phyloP scores from a whole-genome alignment of 345 rosid genomes.

The Pugionium cornutum region DNA sequence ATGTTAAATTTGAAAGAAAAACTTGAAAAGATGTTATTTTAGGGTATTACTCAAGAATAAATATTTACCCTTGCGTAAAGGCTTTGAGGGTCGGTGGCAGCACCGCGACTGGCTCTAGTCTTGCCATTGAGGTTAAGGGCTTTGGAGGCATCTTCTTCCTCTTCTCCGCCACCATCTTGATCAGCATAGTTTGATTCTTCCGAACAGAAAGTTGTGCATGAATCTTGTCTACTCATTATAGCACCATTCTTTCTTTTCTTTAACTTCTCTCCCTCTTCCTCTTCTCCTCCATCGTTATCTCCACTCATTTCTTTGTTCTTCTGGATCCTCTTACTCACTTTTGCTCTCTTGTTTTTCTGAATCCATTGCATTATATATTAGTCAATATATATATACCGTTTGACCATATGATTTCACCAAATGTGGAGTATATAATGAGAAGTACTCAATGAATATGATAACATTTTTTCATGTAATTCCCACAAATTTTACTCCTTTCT shows the following conservation, averaged over 20 bases:
- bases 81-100: no score
- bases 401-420: no score
- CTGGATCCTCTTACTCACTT: neutral
- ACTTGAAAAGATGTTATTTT: no score
- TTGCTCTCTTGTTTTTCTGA: slow-evolving; percentile 1
- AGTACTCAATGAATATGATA: neutral
- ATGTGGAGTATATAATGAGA: no score
- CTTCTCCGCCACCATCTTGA: neutral
- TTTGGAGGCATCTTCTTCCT: no score
- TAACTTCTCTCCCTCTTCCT: neutral
- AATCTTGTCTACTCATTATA: neutral
- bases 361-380: neutral
- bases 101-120: no score
- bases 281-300: neutral
- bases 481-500: neutral
- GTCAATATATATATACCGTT: neutral
- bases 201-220: neutral
- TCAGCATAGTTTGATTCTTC: neutral
- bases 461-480: neutral
- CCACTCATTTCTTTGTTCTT: neutral
- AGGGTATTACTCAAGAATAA: no score
- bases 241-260: neutral
- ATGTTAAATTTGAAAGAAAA: no score
- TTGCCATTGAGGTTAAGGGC: no score
- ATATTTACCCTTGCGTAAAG: no score